A percentile compares a stretch with the other conserved stretches of the same genome.
Evolutionary conservation across 1,284 basidiomycete species (phyloP).

Genomic region (Gymnopus androsaceus): DNA sequence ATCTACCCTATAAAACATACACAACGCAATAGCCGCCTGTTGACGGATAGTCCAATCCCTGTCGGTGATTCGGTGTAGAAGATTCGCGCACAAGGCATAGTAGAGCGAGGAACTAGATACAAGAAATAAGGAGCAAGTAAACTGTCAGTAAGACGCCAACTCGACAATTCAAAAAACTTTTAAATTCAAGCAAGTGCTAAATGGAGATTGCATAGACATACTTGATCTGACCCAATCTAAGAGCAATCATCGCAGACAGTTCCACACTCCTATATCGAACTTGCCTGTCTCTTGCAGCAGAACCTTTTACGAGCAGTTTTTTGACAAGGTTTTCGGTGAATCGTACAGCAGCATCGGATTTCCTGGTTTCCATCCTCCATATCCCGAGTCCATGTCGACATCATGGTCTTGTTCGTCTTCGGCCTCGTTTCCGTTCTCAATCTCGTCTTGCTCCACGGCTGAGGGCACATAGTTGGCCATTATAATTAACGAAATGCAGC

Average conservation of each 20-base stretch:
- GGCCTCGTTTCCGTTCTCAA: too few species aligned
- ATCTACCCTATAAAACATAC: slow-evolving; percentile 77
- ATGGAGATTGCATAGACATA: slow-evolving; percentile 47
- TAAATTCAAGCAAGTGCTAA: not conserved
- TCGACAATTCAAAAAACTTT: slow-evolving; percentile 10
- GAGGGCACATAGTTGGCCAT: too few species aligned
- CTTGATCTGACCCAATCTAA: slow-evolving; percentile 83
- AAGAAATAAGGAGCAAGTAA: not conserved
- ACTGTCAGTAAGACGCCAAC: slow-evolving; percentile 8
- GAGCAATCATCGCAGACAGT: slow-evolving; percentile 75
- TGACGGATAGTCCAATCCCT: slow-evolving; percentile 82
- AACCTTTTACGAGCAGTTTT: slow-evolving; percentile 75
- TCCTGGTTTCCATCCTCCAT: too few species aligned
- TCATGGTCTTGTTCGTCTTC: too few species aligned
- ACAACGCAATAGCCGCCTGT: slow-evolving; percentile 82
- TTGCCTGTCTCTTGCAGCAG: slow-evolving; percentile 86
- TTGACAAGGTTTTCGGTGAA: slow-evolving; percentile 75
- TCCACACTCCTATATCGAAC: slow-evolving; percentile 84
- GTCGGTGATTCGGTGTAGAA: slow-evolving; percentile 80
- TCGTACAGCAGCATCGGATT: slow-evolving; percentile 55
- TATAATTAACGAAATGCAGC: too few species aligned
- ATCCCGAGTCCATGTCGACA: too few species aligned
- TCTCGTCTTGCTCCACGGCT: too few species aligned
- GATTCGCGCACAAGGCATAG: slow-evolving; percentile 57
- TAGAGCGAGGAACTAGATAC: slow-evolving; percentile 78